Evolutionary conservation across 2,329 filamentous ascomycete genomes (phyloP), one percentile per base, ranked within the genome.

Genomic region (Nannizziopsis arthrosporioides): DNA sequence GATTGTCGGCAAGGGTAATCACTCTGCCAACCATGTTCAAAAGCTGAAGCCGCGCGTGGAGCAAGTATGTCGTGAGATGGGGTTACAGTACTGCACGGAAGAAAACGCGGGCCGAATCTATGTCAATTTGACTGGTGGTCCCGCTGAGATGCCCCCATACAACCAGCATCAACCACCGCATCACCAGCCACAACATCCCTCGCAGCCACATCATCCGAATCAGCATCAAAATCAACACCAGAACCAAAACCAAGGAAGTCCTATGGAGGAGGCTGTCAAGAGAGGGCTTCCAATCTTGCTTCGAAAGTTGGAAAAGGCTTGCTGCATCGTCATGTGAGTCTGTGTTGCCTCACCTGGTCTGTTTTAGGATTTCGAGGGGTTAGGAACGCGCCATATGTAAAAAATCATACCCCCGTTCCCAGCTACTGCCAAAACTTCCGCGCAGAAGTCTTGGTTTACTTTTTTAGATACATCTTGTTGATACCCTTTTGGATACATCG

Each of bases 21-120:
- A 98, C 69, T 86, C 81, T 44, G 72, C 69, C 8, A 77, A 81
- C 55, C 84, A 92, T 59, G 75, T 96, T 18, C 87, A 94, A 67
- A 95, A 92, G 73, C 81, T 98, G 66, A 95, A 94, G 70, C 92
- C 92, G n/a, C 77, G 85, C 52, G 87, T 96, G 38, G 89, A 96
- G 69, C 76, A 85, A 63, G 73, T 96, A 42, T 94, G 90, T 66
- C 76, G 73, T 42, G 84, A 95, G 63, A 68, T 94, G 39, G 86
- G 89, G 0, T 72, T 98, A 47, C 77, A 88, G 58, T 95, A 84
- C 66, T 69, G 76, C 49, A 93, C 87, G 1, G 92, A 96, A 70
- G 82, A 84, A 42, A 96, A 98, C 57, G 84, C 83, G 7, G 92
- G 92, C 0, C 73, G 88, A 12, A 89, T 98, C 37, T 94, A 86